Conservation (phyloP, 805 yeast genomes). For the Tetrapisispora arboricola region DNA sequence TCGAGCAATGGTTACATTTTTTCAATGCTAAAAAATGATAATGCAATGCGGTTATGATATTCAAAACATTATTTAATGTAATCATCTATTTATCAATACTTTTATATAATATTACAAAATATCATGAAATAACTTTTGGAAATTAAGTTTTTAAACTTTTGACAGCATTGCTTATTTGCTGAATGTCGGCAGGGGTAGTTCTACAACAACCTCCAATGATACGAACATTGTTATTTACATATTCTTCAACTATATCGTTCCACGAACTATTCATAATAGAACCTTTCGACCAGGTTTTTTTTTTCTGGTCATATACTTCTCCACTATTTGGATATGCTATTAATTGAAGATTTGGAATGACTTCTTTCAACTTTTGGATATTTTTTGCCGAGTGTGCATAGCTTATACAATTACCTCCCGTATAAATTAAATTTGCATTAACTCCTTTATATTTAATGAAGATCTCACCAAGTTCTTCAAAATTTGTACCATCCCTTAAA, state of each 20-base stretch:
- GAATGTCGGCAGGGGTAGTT: slow-evolving; percentile 43
- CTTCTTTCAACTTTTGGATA: slow-evolving; percentile 21
- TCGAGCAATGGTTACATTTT: no score
- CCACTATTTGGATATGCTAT: slow-evolving; percentile 72
- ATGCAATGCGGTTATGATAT: no score
- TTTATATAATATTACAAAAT: background rate
- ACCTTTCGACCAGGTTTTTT: slow-evolving; percentile 34
- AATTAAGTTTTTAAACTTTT: background rate
- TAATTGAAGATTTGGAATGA: slow-evolving; percentile 29
- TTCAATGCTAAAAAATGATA: no score
- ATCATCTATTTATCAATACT: no score
- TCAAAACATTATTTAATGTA: no score
- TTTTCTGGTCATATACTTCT: slow-evolving; percentile 44
- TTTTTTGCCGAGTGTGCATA: slow-evolving; percentile 34
- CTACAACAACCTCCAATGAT: slow-evolving; percentile 73
- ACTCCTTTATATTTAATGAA: slow-evolving; percentile 10
- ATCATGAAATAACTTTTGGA: no score
- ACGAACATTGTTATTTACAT: slow-evolving; percentile 35
- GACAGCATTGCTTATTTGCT: slow-evolving; percentile 13
- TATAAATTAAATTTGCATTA: slow-evolving; percentile 32
- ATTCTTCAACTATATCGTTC: slow-evolving; percentile 30
- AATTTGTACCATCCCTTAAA: slow-evolving; percentile 43
- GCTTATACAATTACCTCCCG: slow-evolving; percentile 66
- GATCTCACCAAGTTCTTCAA: slow-evolving; percentile 26
- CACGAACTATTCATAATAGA: slow-evolving; percentile 27